Evolutionary conservation across 108 stramenopile genomes (phyloP), one percentile per base, ranked within the genome.

Genomic region (Cyclotella choctawhatcheeana): DNA sequence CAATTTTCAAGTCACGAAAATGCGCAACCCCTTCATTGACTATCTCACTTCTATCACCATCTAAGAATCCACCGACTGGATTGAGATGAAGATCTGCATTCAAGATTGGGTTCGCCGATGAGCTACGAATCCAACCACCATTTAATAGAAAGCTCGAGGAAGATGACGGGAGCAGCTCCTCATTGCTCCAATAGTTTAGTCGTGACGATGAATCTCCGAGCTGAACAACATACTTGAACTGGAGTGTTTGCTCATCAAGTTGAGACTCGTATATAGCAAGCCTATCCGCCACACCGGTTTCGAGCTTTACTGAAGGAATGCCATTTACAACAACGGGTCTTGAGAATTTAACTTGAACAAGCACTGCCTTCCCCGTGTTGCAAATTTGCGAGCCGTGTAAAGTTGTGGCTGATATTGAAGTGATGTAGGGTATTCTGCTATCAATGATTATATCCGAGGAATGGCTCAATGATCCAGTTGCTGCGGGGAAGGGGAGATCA

Each of bases 71-170:
- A 53, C 74, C 67, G 26, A 79, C 62, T 45, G 88, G 88, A 51
- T 89, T 89, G 25, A 89, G 53, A 26, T 86, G 87, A 25, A 85
- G n/a, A 66, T 89, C 86, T 7, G 89, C 89, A 50, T 82, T 56
- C n/a, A 86, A 52, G 5, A 51, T 31, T n/a, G 88, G 86, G n/a
- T 58, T 69, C 31, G 53, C 12, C 18, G 79, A 70, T 50, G 65
- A 44, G 35, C 64, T 62, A 47, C 30, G 68, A 14, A 88, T 78
- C 50, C 71, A 66, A 25, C 84, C 71, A 33, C 74, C 73, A 12
- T 73, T 77, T 24, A 85, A 71, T 12, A 68, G 69, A 10, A 77
- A 62, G 45, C 65, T 32, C 60, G 24, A 26, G 10, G n/a, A 37
- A 33, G 86, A 71, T 21, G 61, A 60, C 18, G 77, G 73, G 8